Evolutionary conservation across 2,329 filamentous ascomycete species (phyloP).

Genomic region (Colletotrichum sp.): DNA sequence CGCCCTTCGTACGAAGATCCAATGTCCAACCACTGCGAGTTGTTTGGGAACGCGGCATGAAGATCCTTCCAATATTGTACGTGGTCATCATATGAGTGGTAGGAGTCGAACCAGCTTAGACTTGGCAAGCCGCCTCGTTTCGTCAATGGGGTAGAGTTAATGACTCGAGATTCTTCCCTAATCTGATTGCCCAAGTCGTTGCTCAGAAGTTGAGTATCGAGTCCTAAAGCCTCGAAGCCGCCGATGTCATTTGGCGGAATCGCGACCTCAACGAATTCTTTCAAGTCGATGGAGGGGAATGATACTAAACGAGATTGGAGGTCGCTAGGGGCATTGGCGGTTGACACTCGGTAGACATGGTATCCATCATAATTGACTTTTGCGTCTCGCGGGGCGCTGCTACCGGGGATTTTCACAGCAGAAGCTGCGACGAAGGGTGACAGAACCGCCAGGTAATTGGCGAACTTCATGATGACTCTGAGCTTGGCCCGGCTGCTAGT

Average conservation of each 20-base stretch:
- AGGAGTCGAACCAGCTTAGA: constrained; percentile 56
- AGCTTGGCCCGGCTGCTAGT: not conserved
- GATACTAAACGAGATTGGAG: constrained; percentile 23
- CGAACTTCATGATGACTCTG: constrained; percentile 14
- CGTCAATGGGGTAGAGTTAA: constrained; percentile 21
- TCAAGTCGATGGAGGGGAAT: constrained; percentile 30
- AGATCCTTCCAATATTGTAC: constrained; percentile 52
- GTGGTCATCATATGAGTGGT: constrained; percentile 60
- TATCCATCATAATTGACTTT: constrained; percentile 35
- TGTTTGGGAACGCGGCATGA: constrained; percentile 45
- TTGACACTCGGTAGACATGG: constrained; percentile 33
- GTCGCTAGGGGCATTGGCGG: constrained; percentile 16
- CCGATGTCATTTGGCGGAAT: constrained; percentile 32
- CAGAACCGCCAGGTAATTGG: not conserved
- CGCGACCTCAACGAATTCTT: constrained; percentile 34
- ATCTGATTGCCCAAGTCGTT: constrained; percentile 33
- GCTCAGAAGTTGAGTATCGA: constrained; percentile 30
- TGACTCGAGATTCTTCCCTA: constrained; percentile 28
- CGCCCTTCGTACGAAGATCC: constrained; percentile 51
- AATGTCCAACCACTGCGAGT: constrained; percentile 50
- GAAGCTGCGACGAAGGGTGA: not conserved
- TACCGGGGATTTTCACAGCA: not conserved
- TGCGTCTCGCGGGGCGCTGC: not conserved
- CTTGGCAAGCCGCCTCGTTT: constrained; percentile 35
- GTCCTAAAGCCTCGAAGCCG: constrained; percentile 29